Percentiles rank a stretch among this genome's conserved stretches.
These are phyloP conservation scores for Dictyostelium brefeldianum DNA, from an alignment of 78 protist genomes.

Conservation along the genomic window DNA sequence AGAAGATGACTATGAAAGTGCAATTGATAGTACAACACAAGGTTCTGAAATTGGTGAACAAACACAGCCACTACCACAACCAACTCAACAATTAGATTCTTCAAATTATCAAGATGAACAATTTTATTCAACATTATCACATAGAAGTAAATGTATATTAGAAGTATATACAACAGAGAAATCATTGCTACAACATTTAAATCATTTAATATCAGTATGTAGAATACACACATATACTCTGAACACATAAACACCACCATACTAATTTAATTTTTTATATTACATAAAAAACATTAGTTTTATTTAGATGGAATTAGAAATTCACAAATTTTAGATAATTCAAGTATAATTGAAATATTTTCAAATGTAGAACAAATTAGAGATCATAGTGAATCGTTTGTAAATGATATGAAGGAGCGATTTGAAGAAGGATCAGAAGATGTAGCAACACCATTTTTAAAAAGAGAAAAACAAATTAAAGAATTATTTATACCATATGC, in stretches of 20 bases:
- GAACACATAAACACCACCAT: not conserved
- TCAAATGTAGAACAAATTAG: constrained; percentile 18
- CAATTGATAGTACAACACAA: not conserved
- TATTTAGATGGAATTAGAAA: constrained; percentile 18
- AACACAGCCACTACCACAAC: not conserved
- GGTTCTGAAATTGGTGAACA: not conserved
- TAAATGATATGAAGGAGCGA: constrained; percentile 4
- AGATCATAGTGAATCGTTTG: not conserved
- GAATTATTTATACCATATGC: constrained; percentile 23
- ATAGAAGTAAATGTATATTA: constrained; percentile 16
- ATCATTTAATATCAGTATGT: constrained; percentile 9
- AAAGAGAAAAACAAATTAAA: not conserved
- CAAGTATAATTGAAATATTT: not conserved
- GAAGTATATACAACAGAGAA: constrained; percentile 20
- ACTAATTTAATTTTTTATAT: not conserved
- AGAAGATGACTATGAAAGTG: not conserved
- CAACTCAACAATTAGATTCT: not conserved
- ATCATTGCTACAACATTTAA: constrained; percentile 2
- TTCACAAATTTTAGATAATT: not conserved
- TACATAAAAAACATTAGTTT: not conserved
- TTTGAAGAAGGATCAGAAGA: not conserved
- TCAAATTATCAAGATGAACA: not conserved
- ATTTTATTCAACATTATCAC: not conserved
- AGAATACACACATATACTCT: not conserved
- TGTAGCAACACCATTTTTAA: constrained; percentile 9